These are phyloP conservation scores for Postia placenta DNA, from an alignment of 768 basidiomycete species.

Conservation along the genomic window DNA sequence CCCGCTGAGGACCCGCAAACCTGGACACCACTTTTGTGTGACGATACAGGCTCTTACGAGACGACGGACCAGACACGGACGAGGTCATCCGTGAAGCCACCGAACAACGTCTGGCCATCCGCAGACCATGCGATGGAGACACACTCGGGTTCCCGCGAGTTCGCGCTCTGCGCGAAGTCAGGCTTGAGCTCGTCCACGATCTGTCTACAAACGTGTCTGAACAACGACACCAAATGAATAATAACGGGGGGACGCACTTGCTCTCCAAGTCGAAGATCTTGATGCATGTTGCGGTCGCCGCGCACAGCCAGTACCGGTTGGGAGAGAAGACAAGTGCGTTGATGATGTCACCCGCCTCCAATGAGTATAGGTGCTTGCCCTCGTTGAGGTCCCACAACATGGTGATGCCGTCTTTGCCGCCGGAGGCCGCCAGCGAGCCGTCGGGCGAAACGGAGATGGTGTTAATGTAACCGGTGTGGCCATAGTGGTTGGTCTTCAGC, in stretches of 20 bases:
- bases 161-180: conserved; percentile 74
- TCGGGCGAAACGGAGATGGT: conserved; percentile 98
- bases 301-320: conserved; percentile 99
- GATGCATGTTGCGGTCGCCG: conserved; percentile 93
- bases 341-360: conserved; percentile 97
- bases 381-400: conserved; percentile 99
- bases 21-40: conserved; percentile 6
- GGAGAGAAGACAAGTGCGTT: conserved; percentile 99
- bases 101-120: conserved; percentile 95
- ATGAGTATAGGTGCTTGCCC: conserved; percentile 99
- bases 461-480: conserved; percentile 99
- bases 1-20: not conserved
- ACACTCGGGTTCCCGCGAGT: conserved; percentile 81
- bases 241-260: conserved; percentile 60
- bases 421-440: conserved; percentile 97
- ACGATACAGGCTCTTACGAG: conserved; percentile 24
- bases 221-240: not conserved
- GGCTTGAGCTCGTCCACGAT: conserved; percentile 99
- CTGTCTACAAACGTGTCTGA: conserved; percentile 44
- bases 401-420: conserved; percentile 99
- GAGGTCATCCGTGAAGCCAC: conserved; percentile 93
- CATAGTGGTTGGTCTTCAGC: conserved; percentile 99
- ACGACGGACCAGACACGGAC: conserved; percentile 90
- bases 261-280: conserved; percentile 99
- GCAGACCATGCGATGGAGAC: conserved; percentile 98